Evolutionary conservation across 2,329 filamentous ascomycete species (phyloP), one percentile per base, ranked within the genome.

Genomic region (Rhytidhysteron rufulum): DNA sequence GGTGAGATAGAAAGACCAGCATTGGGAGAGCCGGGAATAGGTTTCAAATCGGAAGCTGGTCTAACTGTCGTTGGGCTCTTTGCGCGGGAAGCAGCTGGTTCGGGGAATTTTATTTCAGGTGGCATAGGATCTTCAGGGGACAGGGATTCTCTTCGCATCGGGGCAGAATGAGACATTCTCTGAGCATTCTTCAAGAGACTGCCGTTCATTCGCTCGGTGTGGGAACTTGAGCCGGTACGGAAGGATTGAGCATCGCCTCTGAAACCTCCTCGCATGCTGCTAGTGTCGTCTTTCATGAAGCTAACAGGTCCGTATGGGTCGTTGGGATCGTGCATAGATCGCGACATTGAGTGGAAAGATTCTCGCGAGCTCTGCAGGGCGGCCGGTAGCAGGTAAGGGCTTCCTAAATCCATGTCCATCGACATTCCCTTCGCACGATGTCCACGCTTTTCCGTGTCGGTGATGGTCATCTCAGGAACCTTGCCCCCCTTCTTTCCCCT

Each of bases 381-480:
- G 1, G 87, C 86, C 4, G 93, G 90, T n/a, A 97, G 75, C n/a
- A 98, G 78, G 62, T 97, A 98, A 2, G 93, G 93, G 54, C 83
- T 93, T 24, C 79, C 80, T 34, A 90, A 74, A 57, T 85, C 81
- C 77, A 91, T 57, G 47, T 81, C 78, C 54, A 82, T 63, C 13
- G 80, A 83, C 47, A 82, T 51, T 11, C 77, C 77, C 31, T 75
- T 72, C 36, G 54, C 59, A 49, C 63, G 60, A 34, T 55, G 53
- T 19, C 61, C 37, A 30, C 58, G 44, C 50, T 73, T 71, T 47
- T 74, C 68, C 27, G 50, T 48, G 47, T 74, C 67, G 10, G 82
- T 82, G 57, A 87, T 75, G 19, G 71, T 75, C 74, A 80, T 71
- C 66, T 82, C 68, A 49, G 73, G 68, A 34, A 63, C 56, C 37